Base-by-base conservation (phyloP, 352 stramenopile genomes). In the Globisporangium sylvaticum region DNA sequence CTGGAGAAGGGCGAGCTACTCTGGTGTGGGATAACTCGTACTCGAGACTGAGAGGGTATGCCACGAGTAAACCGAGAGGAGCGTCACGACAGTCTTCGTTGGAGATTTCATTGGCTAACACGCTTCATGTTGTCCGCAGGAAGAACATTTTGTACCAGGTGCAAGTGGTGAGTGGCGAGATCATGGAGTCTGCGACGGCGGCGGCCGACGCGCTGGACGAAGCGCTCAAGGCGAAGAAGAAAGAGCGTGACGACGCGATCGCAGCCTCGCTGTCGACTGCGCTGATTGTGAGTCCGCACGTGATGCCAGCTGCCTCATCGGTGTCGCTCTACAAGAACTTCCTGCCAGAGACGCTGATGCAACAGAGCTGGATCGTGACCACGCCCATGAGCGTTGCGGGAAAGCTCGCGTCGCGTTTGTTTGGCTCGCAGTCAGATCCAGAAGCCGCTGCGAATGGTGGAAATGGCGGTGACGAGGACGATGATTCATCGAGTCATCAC, bases 11-110 rank as follows among this genome's bases (percentile, higher is more conserved):
- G 12, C 84, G 74, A n/a, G 76, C 75, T 0, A 90, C 76, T 9
- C 65, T 95, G 8, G 72, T 82, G 3, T 95, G 87, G 87, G 85
- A 95, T 65, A 95, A 95, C 54, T 86, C 82, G 32, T 95, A 93
- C 69, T 95, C 87, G 2, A 79, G 84, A 54, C 50, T 95, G 3
- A 70, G 87, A 74, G 82, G 81, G 83, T 90, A n/a, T n/a, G n/a
- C n/a, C n/a, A n/a, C n/a, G n/a, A n/a, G n/a, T n/a, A n/a, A n/a
- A n/a, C n/a, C n/a, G n/a, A n/a, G n/a, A n/a, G n/a, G n/a, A 34
- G 29, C 25, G 20, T 32, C 8, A 6, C 25, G 9, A 8, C 1
- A 53, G 10, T 22, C 29, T 20, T 22, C 34, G 18, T 37, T 10
- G 31, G 22, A 32, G 53, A 5, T 54, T 25, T 18, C 14, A 15